Percentiles rank a stretch among this genome's conserved stretches.
Evolutionary conservation across 2,329 filamentous ascomycete genomes (phyloP).

Genomic region (Coniella lustricola): DNA sequence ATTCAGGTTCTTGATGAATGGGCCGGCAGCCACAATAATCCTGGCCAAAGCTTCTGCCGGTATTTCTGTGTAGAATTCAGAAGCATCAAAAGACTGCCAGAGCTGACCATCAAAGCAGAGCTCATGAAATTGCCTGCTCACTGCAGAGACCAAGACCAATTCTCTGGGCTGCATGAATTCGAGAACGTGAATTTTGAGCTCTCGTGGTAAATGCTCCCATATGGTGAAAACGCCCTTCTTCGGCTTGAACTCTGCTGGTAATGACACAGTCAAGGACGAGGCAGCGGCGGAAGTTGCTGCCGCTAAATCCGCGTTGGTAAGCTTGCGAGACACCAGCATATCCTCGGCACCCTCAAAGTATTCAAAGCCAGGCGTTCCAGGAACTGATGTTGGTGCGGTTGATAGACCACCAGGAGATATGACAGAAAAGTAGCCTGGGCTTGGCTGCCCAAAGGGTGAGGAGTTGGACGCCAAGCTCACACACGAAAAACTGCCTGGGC

Average conservation of each 20-base stretch:
- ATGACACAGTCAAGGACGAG: constrained; percentile 37
- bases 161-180: constrained; percentile 72
- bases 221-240: constrained; percentile 50
- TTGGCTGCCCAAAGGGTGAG: constrained; percentile 33
- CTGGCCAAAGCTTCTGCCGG: constrained; percentile 75
- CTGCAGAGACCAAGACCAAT: constrained; percentile 68
- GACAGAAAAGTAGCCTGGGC: constrained; percentile 25
- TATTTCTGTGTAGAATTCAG: constrained; percentile 82
- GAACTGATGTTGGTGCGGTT: constrained; percentile 31
- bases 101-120: constrained; percentile 93
- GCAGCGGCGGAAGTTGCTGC: constrained; percentile 18
- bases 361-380: constrained; percentile 34
- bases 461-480: constrained; percentile 42
- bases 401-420: constrained; percentile 25
- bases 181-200: constrained; percentile 74
- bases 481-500: constrained; percentile 45
- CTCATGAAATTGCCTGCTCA: constrained; percentile 70
- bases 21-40: constrained; percentile 77
- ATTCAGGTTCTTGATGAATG: constrained; percentile 87
- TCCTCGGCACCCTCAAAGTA: constrained; percentile 35
- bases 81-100: constrained; percentile 78
- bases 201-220: constrained; percentile 74
- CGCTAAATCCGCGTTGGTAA: constrained; percentile 40
- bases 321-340: constrained; percentile 47
- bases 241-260: constrained; percentile 58